Evolutionary conservation across 306 rosid genomes (phyloP), one percentile per base, ranked within the genome.

Genomic region (Rubus idaeus): DNA sequence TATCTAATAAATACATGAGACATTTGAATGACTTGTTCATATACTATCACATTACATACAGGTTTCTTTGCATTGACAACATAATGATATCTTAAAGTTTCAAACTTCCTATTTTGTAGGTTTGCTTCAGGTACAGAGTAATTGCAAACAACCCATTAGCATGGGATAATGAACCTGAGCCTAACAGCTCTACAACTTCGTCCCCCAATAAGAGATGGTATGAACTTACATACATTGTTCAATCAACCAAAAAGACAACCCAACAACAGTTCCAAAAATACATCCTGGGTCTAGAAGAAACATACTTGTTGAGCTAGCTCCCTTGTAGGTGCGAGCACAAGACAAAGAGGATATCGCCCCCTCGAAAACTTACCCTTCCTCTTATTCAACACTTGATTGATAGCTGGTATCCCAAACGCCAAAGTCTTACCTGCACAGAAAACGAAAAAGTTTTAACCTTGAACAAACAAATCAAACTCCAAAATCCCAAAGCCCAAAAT

Each of bases 241-340:
- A 30, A 30, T 30, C 35, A 30, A 30, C 35, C 1, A 30, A 30
- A 30, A 30, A 30, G 35, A 30, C n/a, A 18, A 41, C 2, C 4
- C 50, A 79, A 75, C 35, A n/a, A 37, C 9, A 44, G 66, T 35
- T 70, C 21, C 71, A 64, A 60, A 30, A 69, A 78, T 30, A 69
- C 16, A 68, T 10, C 18, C 53, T 13, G 20, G 9, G 53, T 56
- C 40, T n/a, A 14, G 12, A 63, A 53, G 35, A 40, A 3, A 83
- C 96, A 69, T 92, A 95, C 99, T 81, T 95, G 99, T 55, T 89
- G 97, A 80, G 99, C 99, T 51, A 95, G 84, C 85, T 95, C 99
- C 80, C 99, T 92, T 0, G 99, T 95, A 13, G 99, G 99, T 26
- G 99, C 91, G 18, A 95, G 90, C 53, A 91, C 90, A 16, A 95